Evolutionary conservation across 169 alveolate species (phyloP), one percentile per base, ranked within the genome.

Genomic region (Plasmodium knowlesi): DNA sequence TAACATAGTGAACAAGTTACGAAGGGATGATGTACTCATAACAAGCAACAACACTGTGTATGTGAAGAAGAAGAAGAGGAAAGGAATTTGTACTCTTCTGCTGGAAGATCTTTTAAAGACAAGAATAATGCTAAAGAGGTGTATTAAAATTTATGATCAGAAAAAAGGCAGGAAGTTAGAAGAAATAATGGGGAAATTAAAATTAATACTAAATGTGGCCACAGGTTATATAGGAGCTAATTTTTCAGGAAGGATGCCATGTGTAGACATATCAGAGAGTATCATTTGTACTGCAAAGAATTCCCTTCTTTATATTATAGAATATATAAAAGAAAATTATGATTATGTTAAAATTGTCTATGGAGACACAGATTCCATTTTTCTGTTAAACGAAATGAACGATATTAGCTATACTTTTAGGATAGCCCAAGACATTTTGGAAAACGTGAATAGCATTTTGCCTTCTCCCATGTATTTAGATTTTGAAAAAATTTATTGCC

Each of bases 331-430:
- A 14, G 97, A 95, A 57, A 96, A 97, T 67, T 98, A 96, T 92
- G 97, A 92, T 30, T 96, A 97, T 95, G 97, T 99, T 32, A 84
- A 97, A 84, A 99, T 98, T 61, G 95, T 98, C 61, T 99, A 99
- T 95, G 99, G 99, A 4, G 99, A 99, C 96, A 99, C 99, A 22
- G 99, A 99, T 96, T 98, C 99, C 19, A 98, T 99, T 22, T 98
- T 99, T 99, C 98, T 99, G 84, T 96, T 98, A 95, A 98, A 98
- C 89, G 99, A 99, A 73, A 98, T 95, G 6, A 79, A 93, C 57
- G 96, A 93, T 53, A 96, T 98, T 43, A 93, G 71, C 39, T 98
- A 98, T 82, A 98, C 99, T 25, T 97, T 98, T 98, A 84, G 94
- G 34, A 93, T 98, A 67, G 97, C 97, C 12, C 54, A 88, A 72